Base-by-base conservation (phyloP, 169 alveolate species). In the Plasmodium ovale region DNA sequence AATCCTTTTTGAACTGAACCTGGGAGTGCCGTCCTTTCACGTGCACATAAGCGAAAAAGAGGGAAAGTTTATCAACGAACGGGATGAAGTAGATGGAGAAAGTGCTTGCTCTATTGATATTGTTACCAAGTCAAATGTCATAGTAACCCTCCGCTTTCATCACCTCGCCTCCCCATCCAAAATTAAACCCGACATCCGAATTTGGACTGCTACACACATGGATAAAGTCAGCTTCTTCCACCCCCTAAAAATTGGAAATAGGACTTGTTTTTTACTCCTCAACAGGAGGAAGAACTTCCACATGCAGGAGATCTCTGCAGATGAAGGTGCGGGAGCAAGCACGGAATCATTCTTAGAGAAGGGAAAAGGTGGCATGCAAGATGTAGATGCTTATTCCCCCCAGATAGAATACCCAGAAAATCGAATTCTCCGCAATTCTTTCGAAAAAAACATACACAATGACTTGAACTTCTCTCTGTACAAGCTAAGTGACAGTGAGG, bases 41-140 rank as follows among this genome's bases (percentile, higher is more conserved):
- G n/a, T n/a, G n/a, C n/a, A n/a, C n/a, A n/a, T n/a, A n/a, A n/a
- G n/a, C n/a, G n/a, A n/a, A n/a, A n/a, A n/a, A n/a, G n/a, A n/a
- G n/a, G n/a, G n/a, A n/a, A 47, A 47, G 16, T 77, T 60, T 25
- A 77, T 77, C 12, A 77, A 77, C 56, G 88, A 77, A 77, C 47
- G 68, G 27, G 62, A 33, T 25, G 68, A 42, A 16, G n/a, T 19
- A 53, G 12, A 60, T 14, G 60, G 21, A 5, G 19, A 37, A 47
- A 16, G 29, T 2, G 6, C 62, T 1, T 60, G 77, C 47, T 27
- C 2, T 68, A 25, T 77, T 2, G 33, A 77, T 37, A 77, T 77
- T 23, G 27, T 77, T 27, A 77, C 88, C 2, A 27, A 42, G 19
- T 21, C 29, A 6, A 77, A 77, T 33, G 29, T 35, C 2, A 29